Evolutionary conservation across 2,329 filamentous ascomycete genomes (phyloP), one percentile per base, ranked within the genome.

Genomic region (Magnaporthiopsis incrustans): DNA sequence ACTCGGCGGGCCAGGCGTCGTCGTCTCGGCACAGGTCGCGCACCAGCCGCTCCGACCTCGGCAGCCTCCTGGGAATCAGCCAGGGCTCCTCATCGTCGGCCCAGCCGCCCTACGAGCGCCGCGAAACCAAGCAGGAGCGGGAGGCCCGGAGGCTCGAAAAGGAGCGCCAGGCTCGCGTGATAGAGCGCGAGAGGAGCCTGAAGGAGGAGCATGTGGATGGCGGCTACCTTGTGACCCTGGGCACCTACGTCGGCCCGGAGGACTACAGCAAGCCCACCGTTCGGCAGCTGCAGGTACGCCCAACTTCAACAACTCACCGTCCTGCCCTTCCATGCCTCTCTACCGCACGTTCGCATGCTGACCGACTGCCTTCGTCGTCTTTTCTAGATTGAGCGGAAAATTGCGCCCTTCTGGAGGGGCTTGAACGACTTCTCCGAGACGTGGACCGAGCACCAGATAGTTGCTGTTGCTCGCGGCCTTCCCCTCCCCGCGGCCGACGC

Each of bases 401-500:
- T 99, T 67, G 95, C 95, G 57, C 95, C 95, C 0, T 99, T 99
- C 75, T 99, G 94, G 92, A 89, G 89, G 72, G 95, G 95, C 6
- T 80, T 99, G 4, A 89, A 97, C 68, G 93, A 98, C 74, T 92
- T 95, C 75, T 89, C 88, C 22, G 85, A 91, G 27, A 90, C 86
- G 63, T 99, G 95, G 95, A 90, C 92, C 15, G 95, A 99, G 72
- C 88, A 95, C 75, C 95, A 99, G 76, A 85, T 99, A n/a, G 86
- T 97, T 70, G 92, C 94, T 65, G 92, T 91, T 30, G 95, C 89
- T 61, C 87, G 92, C 71, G 93, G 91, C 26, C 83, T 96, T 64
- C 86, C 90, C 3, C 87, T 98, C 62, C 95, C 95, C 15, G 84
- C 90, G 10, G 85, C 94, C 60, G 92, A 97, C 74, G 87, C 93